Evolutionary conservation across 805 yeast species (phyloP), one percentile per base, ranked within the genome.

Genomic region (Candida andamanensis): DNA sequence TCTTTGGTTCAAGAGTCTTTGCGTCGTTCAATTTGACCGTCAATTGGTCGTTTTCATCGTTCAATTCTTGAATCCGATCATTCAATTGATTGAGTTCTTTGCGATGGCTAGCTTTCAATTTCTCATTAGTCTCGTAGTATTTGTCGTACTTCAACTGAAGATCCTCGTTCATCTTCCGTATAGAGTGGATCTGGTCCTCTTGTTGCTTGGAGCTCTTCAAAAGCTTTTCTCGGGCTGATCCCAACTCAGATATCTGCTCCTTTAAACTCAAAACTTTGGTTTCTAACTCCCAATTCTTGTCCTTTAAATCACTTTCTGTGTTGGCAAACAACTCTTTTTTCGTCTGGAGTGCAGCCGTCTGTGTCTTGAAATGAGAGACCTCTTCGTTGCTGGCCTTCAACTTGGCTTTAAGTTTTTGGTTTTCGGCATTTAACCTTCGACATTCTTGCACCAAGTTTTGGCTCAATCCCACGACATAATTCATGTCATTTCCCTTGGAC

Each of bases 381-480:
- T 73, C 77, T 16, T 67, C 70, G 26, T 56, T 55, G n/a, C 63
- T 44, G 2, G 62, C 44, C 38, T 62, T 63, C 39, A 77, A 45
- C 40, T 63, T 65, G 12, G 52, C 41, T 37, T 69, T 68, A 40
- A 68, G 62, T 40, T 56, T 59, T 32, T 67, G 67, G 49, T 74
- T 78, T 37, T 80, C 85, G 16, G 82, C 78, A 33, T 76, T 80
- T 35, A 83, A 62, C 39, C 80, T 68, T 43, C 89, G 72, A 46
- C 87, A 81, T 52, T 84, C 86, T 26, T 71, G 60, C 12, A 83
- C 64, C 40, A 83, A 58, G 36, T 80, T 80, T 45, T 83, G 90
- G 56, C 85, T 78, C 35, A 83, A 55, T 4, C 83, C 85, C 36
- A 81, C 81, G 11, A 81, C 77, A 49, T 82, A 82, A 48, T 76